Base-by-base conservation (phyloP, 2,329 filamentous ascomycete genomes). In the Diaporthe caulivora region DNA sequence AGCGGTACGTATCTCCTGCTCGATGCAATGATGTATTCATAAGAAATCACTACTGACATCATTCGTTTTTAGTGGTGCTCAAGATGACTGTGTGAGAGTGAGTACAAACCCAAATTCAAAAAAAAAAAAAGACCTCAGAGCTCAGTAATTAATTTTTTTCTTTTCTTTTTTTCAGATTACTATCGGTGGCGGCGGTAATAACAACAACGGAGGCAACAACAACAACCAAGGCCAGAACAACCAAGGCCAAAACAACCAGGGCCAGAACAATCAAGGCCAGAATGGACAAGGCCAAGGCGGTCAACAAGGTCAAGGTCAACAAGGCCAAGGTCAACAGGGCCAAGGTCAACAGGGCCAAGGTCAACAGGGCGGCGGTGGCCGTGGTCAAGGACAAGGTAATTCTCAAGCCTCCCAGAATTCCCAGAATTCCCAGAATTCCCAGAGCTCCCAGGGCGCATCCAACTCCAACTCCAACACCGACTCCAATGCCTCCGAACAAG, bases 1-100 rank as follows among this genome's bases (percentile, higher is more conserved):
- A 92, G 83, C 89, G 70, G 70, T 72, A 72, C n/a, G 70, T 17
- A 34, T 11, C 6, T 31, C n/a, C 8, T 65, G 21, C 15, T 8
- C 21, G 3, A 10, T 7, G 37, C 11, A 10, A 2, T 13, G 2
- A 40, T 13, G 11, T 10, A 13, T 40, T 13, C 37, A 24, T 13
- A 11, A 31, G 8, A 55, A 6, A 26, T 2, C 9, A 0, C 40
- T 26, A 15, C 40, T 72, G 60, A 67, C 40, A 42, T 15, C 7
- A 15, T 57, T 31, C 17, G 9, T 37, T 44, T 11, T 21, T 55
- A 72, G 91, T 81, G 91, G 91, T 81, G 85, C 89, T 58, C 90
- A 92, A 80, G 91, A 93, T 77, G 91, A 92, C 79, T 92, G 91
- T 80, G 83, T 87, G 67, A 89, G 89, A 78, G 90, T 92, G 15